Base-by-base conservation (phyloP, 1,139 yeast genomes). In the Blastobotrys illinoisensis region DNA sequence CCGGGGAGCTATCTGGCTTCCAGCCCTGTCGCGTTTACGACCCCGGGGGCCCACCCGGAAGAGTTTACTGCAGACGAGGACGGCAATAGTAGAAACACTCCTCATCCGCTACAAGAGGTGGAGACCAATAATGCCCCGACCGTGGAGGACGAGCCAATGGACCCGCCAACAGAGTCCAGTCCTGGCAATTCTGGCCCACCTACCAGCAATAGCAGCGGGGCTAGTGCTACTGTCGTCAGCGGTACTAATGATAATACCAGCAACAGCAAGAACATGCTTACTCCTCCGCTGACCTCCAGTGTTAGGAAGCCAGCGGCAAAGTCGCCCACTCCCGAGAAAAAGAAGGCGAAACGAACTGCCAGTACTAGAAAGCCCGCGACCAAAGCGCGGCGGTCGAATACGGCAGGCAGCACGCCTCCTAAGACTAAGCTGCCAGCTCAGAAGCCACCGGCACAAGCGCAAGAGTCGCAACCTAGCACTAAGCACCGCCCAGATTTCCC, bases 101-200 rank as follows among this genome's bases (percentile, higher is more conserved):
- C 40, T 32, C 40, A 32, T 32, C 40, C 40, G 40, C 40, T 32
- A 7, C 40, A 32, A 16, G 40, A 32, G 40, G 40, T 32, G 40
- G 40, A 32, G 40, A 32, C 40, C 3, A 43, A 46, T 16, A 32
- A 24, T 9, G 48, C 26, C 13, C 48, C 48, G 7, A 46, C 48
- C 14, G 40, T 46, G 16, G 40, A 32, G 21, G 48, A 46, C 40
- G 48, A 46, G 21, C 48, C 48, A 18, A 46, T 28, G 16, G 40
- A 32, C 40, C 16, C 40, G 16, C 32, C 32, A 6, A 24, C 48
- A 21, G 18, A 7, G 20, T 23, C 48, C 48, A 24, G 40, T 19
- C 7, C 48, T 20, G n/a, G 36, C 20, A 32, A 28, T 18, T 13
- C 36, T 4, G 23, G 14, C 5, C 44, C 49, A 11, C 19, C 23